phyloP scores from a whole-genome alignment of 306 rosid species.

The Castanospermum australe region DNA sequence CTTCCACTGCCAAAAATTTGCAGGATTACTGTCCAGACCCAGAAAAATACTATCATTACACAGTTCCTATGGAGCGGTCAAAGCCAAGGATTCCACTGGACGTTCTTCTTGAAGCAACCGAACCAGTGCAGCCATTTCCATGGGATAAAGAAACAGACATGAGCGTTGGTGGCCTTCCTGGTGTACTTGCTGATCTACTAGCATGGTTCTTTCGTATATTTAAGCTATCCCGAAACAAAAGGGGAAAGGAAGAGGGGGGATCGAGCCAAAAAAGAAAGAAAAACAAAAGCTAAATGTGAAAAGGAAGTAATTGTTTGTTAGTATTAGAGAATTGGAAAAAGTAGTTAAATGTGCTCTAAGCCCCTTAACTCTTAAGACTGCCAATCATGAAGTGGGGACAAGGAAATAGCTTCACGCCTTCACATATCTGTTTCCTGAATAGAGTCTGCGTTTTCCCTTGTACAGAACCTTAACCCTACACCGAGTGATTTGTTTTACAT shows the following conservation, averaged over 20 bases:
- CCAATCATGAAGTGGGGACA: no score
- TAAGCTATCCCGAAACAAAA: constrained; percentile 1
- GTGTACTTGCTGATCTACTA: constrained; percentile 11
- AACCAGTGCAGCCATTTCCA: constrained; percentile 47
- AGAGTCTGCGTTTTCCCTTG: not conserved
- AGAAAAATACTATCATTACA: constrained; percentile 49
- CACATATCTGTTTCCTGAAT: no score
- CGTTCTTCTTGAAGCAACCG: constrained; percentile 50
- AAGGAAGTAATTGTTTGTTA: not conserved
- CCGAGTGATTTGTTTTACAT: not conserved
- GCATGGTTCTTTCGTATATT: not conserved
- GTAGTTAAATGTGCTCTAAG: no score
- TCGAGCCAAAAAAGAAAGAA: no score
- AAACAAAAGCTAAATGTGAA: not conserved
- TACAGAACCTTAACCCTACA: not conserved
- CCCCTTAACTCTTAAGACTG: no score
- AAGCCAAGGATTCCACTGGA: constrained; percentile 44
- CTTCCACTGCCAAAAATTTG: not conserved
- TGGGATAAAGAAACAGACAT: constrained; percentile 61
- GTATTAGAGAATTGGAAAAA: no score
- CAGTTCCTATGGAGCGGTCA: constrained; percentile 50
- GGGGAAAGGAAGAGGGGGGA: not conserved
- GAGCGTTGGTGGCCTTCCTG: not conserved
- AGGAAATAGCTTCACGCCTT: not conserved
- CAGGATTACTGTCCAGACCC: constrained; percentile 68